Evolutionary conservation across 768 basidiomycete species (phyloP).

Genomic region (Epithele typhae): DNA sequence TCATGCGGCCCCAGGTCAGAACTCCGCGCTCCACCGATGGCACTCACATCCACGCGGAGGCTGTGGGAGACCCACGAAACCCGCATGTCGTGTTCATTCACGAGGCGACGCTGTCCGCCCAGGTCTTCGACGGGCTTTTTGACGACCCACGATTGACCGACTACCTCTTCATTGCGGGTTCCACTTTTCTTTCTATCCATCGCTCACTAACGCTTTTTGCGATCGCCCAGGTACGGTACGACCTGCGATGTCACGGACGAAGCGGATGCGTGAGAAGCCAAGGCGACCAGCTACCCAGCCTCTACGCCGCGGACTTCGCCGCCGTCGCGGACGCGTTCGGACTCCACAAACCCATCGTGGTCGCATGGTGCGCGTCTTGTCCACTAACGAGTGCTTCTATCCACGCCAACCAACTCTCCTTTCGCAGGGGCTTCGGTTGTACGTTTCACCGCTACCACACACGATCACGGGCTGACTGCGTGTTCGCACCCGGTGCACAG

Average conservation of each 20-base stretch:
- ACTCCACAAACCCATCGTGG: conserved; percentile 16
- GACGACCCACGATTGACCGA: conserved; percentile 9
- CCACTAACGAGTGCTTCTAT: neutral
- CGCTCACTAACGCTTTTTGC: neutral
- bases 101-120: conserved; percentile 13
- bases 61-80: conserved; percentile 18
- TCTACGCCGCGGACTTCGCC: conserved; percentile 19
- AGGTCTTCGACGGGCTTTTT: conserved; percentile 19
- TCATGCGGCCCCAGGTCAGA: conserved; percentile 2
- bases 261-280: conserved; percentile 8
- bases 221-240: conserved; percentile 19
- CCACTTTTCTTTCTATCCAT: no score
- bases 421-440: conserved; percentile 8
- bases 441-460: neutral
- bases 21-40: conserved; percentile 19
- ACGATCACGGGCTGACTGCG: neutral
- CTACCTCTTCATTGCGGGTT: conserved; percentile 19
- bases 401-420: neutral
- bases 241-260: conserved; percentile 22
- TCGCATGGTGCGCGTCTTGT: conserved; percentile 18
- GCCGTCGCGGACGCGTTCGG: conserved; percentile 18
- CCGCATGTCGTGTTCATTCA: conserved; percentile 21
- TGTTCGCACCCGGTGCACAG: conserved; percentile 4
- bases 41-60: conserved; percentile 20
- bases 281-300: conserved; percentile 9